phyloP scores from a whole-genome alignment of 2,329 filamentous ascomycete genomes.

The Delphinella strobiligena region DNA sequence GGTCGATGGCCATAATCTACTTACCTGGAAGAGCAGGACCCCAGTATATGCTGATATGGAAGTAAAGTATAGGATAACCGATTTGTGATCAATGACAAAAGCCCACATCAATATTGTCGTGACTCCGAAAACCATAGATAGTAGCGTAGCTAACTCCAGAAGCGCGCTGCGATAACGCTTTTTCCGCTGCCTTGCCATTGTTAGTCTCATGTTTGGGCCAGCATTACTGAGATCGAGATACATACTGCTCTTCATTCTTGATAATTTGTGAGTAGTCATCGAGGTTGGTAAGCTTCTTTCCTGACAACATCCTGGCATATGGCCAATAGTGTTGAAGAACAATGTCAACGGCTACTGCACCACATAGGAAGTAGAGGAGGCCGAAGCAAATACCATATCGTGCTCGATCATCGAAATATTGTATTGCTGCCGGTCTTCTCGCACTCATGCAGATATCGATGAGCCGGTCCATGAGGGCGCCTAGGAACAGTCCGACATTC shows the following conservation, averaged over 20 bases:
- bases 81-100: conserved; percentile 7
- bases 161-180: conserved; percentile 9
- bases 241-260: conserved; percentile 3
- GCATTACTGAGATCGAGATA: neutral
- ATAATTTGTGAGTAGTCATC: conserved; percentile 6
- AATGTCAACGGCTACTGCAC: conserved; percentile 44
- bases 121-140: conserved; percentile 7
- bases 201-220: neutral
- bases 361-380: conserved; percentile 46
- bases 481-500: conserved; percentile 41
- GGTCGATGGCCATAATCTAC: too few species aligned
- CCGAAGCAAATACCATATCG: conserved; percentile 41
- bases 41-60: conserved; percentile 10
- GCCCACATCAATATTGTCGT: conserved; percentile 9
- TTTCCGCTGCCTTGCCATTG: conserved; percentile 1
- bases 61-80: conserved; percentile 9
- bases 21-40: conserved; percentile 10
- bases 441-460: conserved; percentile 34
- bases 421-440: conserved; percentile 25
- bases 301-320: conserved; percentile 4
- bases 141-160: conserved; percentile 5
- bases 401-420: conserved; percentile 26
- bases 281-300: conserved; percentile 4
- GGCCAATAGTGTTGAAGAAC: conserved; percentile 20
- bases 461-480: conserved; percentile 46